Conservation (phyloP, 768 basidiomycete species). For the Clitopilus hobsonii region DNA sequence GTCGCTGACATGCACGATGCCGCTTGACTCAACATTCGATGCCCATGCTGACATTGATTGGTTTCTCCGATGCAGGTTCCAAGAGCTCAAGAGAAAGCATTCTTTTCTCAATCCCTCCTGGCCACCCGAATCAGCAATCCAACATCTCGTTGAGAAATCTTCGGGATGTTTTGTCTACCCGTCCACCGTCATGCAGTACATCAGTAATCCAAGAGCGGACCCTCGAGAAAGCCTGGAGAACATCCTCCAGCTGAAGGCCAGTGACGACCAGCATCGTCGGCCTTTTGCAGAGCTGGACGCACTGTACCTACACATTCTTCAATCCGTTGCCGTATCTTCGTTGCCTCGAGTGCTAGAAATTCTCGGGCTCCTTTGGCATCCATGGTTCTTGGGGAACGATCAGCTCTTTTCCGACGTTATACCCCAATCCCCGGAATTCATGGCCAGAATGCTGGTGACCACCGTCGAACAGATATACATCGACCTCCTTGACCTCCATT, state of each 20-base stretch:
- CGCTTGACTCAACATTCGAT: background rate
- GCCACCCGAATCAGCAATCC: background rate
- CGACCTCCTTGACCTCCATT: background rate
- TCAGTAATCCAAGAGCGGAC: conserved; percentile 1
- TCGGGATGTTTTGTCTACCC: conserved; percentile 25
- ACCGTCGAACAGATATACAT: background rate
- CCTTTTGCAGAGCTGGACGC: background rate
- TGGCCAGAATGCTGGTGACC: background rate
- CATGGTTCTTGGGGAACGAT: background rate
- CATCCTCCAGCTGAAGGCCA: background rate
- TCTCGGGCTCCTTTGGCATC: background rate
- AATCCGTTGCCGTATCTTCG: background rate
- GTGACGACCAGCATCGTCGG: background rate
- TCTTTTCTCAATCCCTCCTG: background rate
- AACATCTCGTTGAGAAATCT: conserved; percentile 9
- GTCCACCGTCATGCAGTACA: conserved; percentile 19
- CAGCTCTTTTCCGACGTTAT: background rate
- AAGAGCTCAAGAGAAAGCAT: background rate
- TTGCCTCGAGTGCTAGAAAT: background rate
- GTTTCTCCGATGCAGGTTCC: background rate
- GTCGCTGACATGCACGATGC: background rate
- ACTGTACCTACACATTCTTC: background rate
- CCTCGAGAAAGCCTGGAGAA: background rate
- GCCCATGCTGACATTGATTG: background rate
- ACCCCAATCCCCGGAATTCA: background rate